Percentiles rank a stretch among this genome's conserved stretches.
Conservation (phyloP, 257 asterid genomes). For the Solanum tarijense region DNA sequence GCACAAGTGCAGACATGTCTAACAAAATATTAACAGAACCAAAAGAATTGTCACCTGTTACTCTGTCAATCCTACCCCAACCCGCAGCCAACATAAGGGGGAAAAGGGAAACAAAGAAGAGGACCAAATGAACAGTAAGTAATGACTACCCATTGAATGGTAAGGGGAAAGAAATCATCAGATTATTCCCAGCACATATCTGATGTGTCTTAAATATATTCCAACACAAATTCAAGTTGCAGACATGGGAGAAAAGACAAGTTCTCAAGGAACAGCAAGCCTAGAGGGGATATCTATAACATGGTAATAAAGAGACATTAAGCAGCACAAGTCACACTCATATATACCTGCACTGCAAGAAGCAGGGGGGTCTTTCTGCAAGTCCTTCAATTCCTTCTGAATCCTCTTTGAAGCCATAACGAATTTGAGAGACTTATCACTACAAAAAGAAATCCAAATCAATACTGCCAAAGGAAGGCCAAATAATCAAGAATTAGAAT, state of each 20-base stretch:
- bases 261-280: neutral
- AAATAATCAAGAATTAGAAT: neutral
- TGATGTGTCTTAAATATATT: neutral
- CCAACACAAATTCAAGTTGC: neutral
- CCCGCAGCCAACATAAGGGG: neutral
- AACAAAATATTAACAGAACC: neutral
- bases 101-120: neutral
- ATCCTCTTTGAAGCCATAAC: conserved; percentile 59
- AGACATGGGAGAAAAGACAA: too few species aligned
- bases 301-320: neutral
- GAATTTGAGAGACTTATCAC: neutral
- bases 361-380: conserved; percentile 58
- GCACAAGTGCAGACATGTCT: neutral
- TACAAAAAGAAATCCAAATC: neutral
- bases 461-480: neutral
- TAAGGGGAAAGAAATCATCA: neutral
- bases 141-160: neutral
- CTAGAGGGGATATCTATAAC: neutral
- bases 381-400: conserved; percentile 49
- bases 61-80: neutral
- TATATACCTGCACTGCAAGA: conserved; percentile 56
- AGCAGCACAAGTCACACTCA: neutral
- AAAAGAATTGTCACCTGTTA: neutral
- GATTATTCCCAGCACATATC: neutral
- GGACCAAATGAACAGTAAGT: neutral